Conservation (phyloP, 257 asterid species). For the Ehretia macrophylla region DNA sequence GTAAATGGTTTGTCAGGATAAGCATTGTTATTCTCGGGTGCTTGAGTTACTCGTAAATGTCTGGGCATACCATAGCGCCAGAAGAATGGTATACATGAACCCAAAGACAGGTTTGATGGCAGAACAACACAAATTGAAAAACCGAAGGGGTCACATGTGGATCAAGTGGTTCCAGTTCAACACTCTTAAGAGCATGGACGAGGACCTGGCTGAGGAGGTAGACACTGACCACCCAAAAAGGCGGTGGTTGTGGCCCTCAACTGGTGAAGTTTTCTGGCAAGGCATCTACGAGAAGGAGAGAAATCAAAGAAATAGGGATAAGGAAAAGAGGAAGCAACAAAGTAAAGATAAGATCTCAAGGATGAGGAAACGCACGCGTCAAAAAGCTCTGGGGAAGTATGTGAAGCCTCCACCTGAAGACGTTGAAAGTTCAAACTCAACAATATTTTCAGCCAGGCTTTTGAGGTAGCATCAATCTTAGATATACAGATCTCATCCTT, state of each 20-base stretch:
- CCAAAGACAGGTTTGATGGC: slow-evolving; percentile 68
- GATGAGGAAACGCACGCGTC: slow-evolving; percentile 60
- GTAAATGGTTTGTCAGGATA: slow-evolving; percentile 53
- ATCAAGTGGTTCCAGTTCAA: slow-evolving; percentile 72
- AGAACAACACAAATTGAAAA: slow-evolving; percentile 65
- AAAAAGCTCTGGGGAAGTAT: slow-evolving; percentile 74
- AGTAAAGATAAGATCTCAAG: slow-evolving; percentile 74
- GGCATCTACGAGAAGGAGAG: slow-evolving; percentile 73
- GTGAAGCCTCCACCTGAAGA: slow-evolving; percentile 74
- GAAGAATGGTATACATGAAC: slow-evolving; percentile 77
- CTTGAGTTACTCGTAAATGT: slow-evolving; percentile 84
- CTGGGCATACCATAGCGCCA: slow-evolving; percentile 93
- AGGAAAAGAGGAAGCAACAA: slow-evolving; percentile 61
- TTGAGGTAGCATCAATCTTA: slow-evolving; percentile 29
- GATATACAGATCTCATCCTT: background rate
- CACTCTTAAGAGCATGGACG: slow-evolving; percentile 82
- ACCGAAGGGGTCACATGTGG: slow-evolving; percentile 86
- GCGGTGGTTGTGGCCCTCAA: slow-evolving; percentile 87
- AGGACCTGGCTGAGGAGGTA: slow-evolving; percentile 82
- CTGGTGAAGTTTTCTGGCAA: slow-evolving; percentile 88
- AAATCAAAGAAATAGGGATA: slow-evolving; percentile 50
- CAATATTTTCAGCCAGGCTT: slow-evolving; percentile 14
- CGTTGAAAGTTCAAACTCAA: slow-evolving; percentile 32
- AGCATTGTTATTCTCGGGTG: slow-evolving; percentile 78
- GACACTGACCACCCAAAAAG: slow-evolving; percentile 55